Conservation (phyloP, 1,284 basidiomycete species). For the Sparassis latifolia region DNA sequence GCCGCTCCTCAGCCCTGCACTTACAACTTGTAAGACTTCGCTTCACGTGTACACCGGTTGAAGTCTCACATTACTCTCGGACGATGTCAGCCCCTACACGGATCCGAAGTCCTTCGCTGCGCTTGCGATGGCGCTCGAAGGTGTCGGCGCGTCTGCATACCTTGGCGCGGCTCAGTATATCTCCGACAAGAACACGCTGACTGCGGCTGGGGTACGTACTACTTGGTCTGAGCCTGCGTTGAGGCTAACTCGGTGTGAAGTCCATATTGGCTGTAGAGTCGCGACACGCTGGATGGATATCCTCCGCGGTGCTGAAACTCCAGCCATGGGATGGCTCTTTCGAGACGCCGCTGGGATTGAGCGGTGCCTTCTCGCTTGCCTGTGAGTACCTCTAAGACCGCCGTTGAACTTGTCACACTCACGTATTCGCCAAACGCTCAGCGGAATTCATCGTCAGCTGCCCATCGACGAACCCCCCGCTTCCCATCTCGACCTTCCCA, state of each 20-base stretch:
- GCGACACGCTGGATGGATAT: conserved; percentile 47
- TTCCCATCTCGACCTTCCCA: conserved; percentile 34
- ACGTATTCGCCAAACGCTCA: too few relatives aligned
- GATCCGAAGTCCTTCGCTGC: conserved; percentile 44
- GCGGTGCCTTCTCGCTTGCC: conserved; percentile 39
- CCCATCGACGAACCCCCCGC: conserved; percentile 32
- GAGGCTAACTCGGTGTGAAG: conserved; percentile 1
- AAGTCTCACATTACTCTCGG: neutral
- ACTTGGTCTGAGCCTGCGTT: neutral
- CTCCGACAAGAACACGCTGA: conserved; percentile 28
- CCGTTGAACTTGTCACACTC: too few relatives aligned
- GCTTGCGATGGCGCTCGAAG: conserved; percentile 50
- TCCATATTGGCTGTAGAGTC: conserved; percentile 38
- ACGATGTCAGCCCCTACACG: conserved; percentile 36
- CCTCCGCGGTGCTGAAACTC: conserved; percentile 38
- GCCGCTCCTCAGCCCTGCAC: conserved; percentile 46
- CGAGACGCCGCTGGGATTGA: conserved; percentile 44
- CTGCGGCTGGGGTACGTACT: conserved; percentile 25
- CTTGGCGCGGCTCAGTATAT: conserved; percentile 45
- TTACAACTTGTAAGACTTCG: conserved; percentile 56
- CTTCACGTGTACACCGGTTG: neutral
- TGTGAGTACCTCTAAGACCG: neutral
- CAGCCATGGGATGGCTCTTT: conserved; percentile 52
- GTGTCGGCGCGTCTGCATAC: conserved; percentile 48
- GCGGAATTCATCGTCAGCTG: conserved; percentile 24